Percentiles rank a stretch among this genome's conserved stretches.
Conservation (phyloP, 257 asterid genomes). For the Solanum etuberosum region DNA sequence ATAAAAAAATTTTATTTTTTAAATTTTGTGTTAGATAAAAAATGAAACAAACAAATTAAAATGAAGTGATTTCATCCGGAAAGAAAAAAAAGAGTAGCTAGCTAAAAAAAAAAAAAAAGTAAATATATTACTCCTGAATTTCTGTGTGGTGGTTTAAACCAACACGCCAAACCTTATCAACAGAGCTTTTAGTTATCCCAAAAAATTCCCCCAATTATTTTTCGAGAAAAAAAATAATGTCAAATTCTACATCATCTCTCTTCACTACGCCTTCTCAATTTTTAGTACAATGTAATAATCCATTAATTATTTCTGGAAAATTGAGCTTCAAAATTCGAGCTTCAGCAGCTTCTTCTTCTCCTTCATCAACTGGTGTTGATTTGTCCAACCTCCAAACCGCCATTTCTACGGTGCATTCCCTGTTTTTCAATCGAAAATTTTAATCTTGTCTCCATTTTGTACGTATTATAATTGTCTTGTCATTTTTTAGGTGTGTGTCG, state of each 20-base stretch:
- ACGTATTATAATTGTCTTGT: background rate
- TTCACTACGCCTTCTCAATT: constrained; percentile 12
- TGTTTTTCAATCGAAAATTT: background rate
- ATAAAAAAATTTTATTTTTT: no score
- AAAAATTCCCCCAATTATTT: background rate
- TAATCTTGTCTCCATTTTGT: background rate
- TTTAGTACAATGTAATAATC: background rate
- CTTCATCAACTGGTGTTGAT: constrained; percentile 74
- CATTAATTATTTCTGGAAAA: background rate
- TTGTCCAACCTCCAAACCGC: constrained; percentile 53
- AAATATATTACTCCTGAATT: background rate
- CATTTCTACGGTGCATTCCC: constrained; percentile 40
- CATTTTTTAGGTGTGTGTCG: no score
- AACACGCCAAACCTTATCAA: constrained; percentile 6
- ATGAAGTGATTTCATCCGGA: no score
- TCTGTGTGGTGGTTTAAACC: background rate
- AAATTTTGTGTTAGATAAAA: rapidly evolving
- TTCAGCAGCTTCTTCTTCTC: constrained; percentile 5
- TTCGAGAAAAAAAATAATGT: constrained; percentile 5
- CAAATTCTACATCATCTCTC: constrained; percentile 32
- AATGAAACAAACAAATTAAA: no score
- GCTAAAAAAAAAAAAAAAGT: no score
- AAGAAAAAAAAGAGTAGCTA: no score
- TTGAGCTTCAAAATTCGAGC: constrained; percentile 12
- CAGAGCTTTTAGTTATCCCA: background rate